Evolutionary conservation across 331 rosid species (phyloP), one percentile per base, ranked within the genome.

Genomic region (Arachis monticola): DNA sequence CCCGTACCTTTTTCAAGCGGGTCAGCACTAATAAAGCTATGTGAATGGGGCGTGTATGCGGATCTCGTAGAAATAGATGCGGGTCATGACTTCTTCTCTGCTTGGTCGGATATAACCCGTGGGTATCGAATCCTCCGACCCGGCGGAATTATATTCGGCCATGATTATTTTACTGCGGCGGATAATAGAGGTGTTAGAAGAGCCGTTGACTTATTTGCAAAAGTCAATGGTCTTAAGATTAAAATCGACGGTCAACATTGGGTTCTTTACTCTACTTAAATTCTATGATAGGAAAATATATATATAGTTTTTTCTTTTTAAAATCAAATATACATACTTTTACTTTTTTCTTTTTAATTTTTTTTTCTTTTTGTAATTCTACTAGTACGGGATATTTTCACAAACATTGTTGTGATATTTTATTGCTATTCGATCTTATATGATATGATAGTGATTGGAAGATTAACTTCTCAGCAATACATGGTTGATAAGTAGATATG

Each of bases 61-160:
- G 98, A 93, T 11, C 57, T 91, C 72, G 85, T 93, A 2, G 97
- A 91, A 57, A 85, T 93, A 41, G 98, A 93, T 14, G 97, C 96
- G 44, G 92, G 97, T 52, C 96, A 93, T 44, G 96, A 91, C 22
- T 93, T 93, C 77, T 64, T 81, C 1, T 93, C 96, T 2, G 97
- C 97, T 0, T 93, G 98, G 93, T 56, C 93, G 5, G 97, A 91
- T 27, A 89, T 90, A n/a, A 90, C 80, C 69, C 92, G 92, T 44
- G 98, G 92, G 0, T 85, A 77, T 47, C 88, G 79, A 76, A 65
- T 93, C 8, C 68, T 90, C 7, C 68, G 87, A 63, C 90, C 97
- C 30, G 92, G 97, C 0, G 97, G 98, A 52, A 78, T 90, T 1
- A 72, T 93, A 11, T 93, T 93, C 22, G 97, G 98, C 10, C 98